Percentiles rank a stretch among this genome's conserved stretches.
phyloP scores from a whole-genome alignment of 1,284 basidiomycete genomes.

The Naganishia cerealis region DNA sequence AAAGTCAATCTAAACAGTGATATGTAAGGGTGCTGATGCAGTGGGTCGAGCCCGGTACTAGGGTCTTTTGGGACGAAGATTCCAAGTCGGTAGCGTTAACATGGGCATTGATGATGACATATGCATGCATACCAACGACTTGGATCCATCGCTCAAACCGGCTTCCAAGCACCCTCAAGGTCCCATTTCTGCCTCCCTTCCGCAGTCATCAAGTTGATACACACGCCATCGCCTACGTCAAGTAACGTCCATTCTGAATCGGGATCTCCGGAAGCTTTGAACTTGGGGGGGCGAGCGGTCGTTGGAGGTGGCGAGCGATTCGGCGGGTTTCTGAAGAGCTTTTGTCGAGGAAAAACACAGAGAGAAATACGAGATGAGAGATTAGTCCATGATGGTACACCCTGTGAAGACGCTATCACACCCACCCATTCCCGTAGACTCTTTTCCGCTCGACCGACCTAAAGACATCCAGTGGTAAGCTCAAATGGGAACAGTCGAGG shows the following conservation, averaged over 20 bases:
- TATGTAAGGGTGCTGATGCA: too few relatives aligned
- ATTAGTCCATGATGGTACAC: background rate
- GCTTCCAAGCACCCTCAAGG: constrained; percentile 33
- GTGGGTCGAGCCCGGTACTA: too few relatives aligned
- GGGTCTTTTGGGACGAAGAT: too few relatives aligned
- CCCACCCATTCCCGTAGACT: constrained; percentile 37
- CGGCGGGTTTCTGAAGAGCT: constrained; percentile 36
- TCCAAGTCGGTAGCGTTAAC: too few relatives aligned
- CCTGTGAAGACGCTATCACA: background rate
- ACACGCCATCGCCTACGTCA: constrained; percentile 35
- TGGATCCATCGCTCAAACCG: constrained; percentile 1
- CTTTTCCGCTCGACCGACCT: constrained; percentile 35
- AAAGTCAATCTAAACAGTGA: too few relatives aligned
- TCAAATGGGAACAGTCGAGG: background rate
- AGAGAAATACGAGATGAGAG: background rate
- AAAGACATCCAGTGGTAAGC: background rate
- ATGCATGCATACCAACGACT: background rate
- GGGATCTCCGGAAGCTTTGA: constrained; percentile 21
- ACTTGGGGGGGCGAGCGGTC: constrained; percentile 22
- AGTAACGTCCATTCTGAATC: constrained; percentile 37
- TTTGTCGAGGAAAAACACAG: background rate
- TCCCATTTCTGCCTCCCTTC: constrained; percentile 33
- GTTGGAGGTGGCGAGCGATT: constrained; percentile 25
- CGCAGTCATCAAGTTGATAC: constrained; percentile 38
- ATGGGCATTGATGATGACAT: background rate